phyloP scores from a whole-genome alignment of 2,329 filamentous ascomycete genomes.

The Chrysosporium keratinophilum region DNA sequence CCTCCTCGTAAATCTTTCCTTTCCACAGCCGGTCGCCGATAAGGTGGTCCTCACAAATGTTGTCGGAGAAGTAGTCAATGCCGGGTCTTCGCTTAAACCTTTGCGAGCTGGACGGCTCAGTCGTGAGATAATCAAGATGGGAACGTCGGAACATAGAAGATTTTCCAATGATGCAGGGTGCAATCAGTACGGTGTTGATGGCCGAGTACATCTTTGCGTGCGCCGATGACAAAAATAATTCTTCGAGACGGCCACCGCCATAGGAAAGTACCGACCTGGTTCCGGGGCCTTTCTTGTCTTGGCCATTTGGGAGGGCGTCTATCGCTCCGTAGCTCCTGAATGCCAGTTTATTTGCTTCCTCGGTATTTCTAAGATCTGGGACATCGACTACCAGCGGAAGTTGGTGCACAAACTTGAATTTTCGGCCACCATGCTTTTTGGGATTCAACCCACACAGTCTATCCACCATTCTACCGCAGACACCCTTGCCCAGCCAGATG shows the following conservation, averaged over 20 bases:
- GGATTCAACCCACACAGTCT: conserved; percentile 59
- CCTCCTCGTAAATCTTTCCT: conserved; percentile 29
- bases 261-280: conserved; percentile 23
- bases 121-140: conserved; percentile 66
- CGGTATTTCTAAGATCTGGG: conserved; percentile 25
- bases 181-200: conserved; percentile 84
- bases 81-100: conserved; percentile 47
- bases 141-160: conserved; percentile 96
- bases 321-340: not conserved
- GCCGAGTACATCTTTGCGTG: conserved; percentile 97
- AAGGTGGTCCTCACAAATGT: conserved; percentile 95
- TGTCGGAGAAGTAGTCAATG: conserved; percentile 85
- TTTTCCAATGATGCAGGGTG: conserved; percentile 91
- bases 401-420: conserved; percentile 89
- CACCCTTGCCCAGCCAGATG: conserved; percentile 74
- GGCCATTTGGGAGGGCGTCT: not conserved
- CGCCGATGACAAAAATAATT: conserved; percentile 84
- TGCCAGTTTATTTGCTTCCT: conserved; percentile 23
- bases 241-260: conserved; percentile 76
- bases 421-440: conserved; percentile 29
- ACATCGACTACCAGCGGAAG: conserved; percentile 80
- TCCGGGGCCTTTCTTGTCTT: not conserved
- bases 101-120: conserved; percentile 40
- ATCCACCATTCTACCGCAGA: conserved; percentile 80
- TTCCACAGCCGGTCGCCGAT: conserved; percentile 90